phyloP scores from a whole-genome alignment of 352 stramenopile genomes.

The Peronospora farinosa region DNA sequence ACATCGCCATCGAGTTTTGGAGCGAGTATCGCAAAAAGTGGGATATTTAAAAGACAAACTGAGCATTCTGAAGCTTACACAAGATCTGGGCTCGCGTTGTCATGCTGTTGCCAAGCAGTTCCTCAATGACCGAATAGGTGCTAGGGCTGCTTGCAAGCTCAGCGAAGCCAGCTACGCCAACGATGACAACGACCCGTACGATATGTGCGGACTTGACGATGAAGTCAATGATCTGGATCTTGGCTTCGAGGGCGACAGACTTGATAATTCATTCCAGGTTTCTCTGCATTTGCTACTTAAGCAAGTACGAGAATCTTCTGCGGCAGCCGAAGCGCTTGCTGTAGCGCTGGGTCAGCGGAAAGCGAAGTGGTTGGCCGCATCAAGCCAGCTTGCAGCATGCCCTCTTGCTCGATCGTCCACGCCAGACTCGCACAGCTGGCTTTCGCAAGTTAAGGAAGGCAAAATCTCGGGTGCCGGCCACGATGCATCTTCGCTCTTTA shows the following conservation, averaged over 20 bases:
- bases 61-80: slow-evolving; percentile 44
- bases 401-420: slow-evolving; percentile 44
- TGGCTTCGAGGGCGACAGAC: slow-evolving; percentile 20
- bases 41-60: slow-evolving; percentile 41
- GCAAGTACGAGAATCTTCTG: slow-evolving; percentile 29
- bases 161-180: slow-evolving; percentile 1
- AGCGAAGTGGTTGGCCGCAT: slow-evolving; percentile 63
- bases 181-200: slow-evolving; percentile 16
- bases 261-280: slow-evolving; percentile 25
- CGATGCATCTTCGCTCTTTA: slow-evolving; percentile 35
- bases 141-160: slow-evolving; percentile 10
- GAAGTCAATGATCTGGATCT: slow-evolving; percentile 13
- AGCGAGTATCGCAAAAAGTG: slow-evolving; percentile 49
- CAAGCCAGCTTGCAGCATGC: slow-evolving; percentile 58
- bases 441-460: slow-evolving; percentile 63
- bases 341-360: slow-evolving; percentile 33
- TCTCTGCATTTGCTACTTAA: slow-evolving; percentile 20
- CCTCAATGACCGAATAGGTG: slow-evolving; percentile 17
- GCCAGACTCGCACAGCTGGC: slow-evolving; percentile 66
- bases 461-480: slow-evolving; percentile 71
- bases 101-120: slow-evolving; percentile 35
- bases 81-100: slow-evolving; percentile 41
- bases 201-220: slow-evolving; percentile 19
- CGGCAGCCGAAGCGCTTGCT: slow-evolving; percentile 23
- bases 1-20: slow-evolving; percentile 52